These are phyloP conservation scores for Moesziomyces sp. DNA, from an alignment of 1,284 basidiomycete genomes.

Conservation along the genomic window DNA sequence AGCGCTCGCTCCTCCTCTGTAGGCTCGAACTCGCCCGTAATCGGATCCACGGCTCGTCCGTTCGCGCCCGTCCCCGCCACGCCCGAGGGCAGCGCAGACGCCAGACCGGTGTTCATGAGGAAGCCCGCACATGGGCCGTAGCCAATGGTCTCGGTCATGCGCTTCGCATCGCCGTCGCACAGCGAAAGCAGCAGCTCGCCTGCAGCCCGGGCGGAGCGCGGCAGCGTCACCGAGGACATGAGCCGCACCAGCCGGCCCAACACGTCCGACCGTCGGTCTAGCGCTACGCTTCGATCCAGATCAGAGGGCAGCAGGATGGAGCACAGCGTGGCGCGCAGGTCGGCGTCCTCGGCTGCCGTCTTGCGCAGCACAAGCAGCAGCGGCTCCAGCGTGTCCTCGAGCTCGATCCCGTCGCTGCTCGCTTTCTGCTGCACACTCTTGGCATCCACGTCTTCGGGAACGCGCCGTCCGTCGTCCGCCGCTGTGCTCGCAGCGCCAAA, in stretches of 20 bases:
- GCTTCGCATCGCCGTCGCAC: constrained; percentile 40
- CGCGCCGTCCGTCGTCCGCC: constrained; percentile 12
- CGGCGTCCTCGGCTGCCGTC: constrained; percentile 39
- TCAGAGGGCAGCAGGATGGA: constrained; percentile 41
- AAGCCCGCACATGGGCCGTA: constrained; percentile 63
- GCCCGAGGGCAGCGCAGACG: constrained; percentile 40
- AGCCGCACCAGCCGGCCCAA: constrained; percentile 50
- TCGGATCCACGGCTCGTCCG: constrained; percentile 48
- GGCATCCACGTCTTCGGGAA: constrained; percentile 42
- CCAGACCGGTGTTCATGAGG: constrained; percentile 44
- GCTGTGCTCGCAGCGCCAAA: constrained; percentile 3
- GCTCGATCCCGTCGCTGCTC: constrained; percentile 39
- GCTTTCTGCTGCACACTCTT: constrained; percentile 29
- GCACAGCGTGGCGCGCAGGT: constrained; percentile 14
- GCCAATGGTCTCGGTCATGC: constrained; percentile 51
- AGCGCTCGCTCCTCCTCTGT: constrained; percentile 35
- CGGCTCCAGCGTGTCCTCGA: constrained; percentile 54
- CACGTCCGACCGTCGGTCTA: constrained; percentile 52
- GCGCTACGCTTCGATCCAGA: constrained; percentile 39
- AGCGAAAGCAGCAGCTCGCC: constrained; percentile 56
- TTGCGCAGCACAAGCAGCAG: constrained; percentile 54
- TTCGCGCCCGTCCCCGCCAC: constrained; percentile 1
- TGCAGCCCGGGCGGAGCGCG: constrained; percentile 45
- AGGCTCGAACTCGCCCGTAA: constrained; percentile 55
- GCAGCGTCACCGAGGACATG: constrained; percentile 48